Percentiles rank a stretch among this genome's conserved stretches.
phyloP scores from a whole-genome alignment of 495 filamentous ascomycete species.

The Aspergillus carlsbadensis region DNA sequence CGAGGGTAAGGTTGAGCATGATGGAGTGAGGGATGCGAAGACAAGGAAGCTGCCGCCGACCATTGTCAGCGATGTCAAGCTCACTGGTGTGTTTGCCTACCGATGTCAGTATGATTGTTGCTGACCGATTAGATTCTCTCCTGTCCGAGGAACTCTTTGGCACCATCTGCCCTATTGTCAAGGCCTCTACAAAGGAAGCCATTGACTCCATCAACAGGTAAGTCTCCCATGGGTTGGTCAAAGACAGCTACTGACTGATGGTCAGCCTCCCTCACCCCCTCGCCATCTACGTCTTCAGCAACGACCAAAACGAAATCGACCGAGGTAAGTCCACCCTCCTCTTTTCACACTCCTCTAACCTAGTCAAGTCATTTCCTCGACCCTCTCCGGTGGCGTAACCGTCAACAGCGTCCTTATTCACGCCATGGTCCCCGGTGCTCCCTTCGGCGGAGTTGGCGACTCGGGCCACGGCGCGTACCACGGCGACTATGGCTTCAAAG shows the following conservation, averaged over 20 bases:
- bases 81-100: not conserved
- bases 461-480: constrained; percentile 15
- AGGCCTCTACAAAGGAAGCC: constrained; percentile 7
- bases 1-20: constrained; percentile 71
- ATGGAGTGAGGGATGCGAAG: constrained; percentile 64
- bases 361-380: constrained; percentile 8
- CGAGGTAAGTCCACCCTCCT: not conserved
- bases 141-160: constrained; percentile 81
- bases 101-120: constrained; percentile 31
- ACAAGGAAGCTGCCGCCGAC: constrained; percentile 59
- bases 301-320: constrained; percentile 8
- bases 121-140: constrained; percentile 53
- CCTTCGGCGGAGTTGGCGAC: constrained; percentile 18
- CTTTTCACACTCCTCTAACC: not conserved
- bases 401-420: constrained; percentile 14
- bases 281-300: constrained; percentile 11
- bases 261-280: constrained; percentile 2
- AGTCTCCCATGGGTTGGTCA: too few species aligned
- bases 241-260: not conserved
- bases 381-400: constrained; percentile 14
- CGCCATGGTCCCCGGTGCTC: constrained; percentile 7
- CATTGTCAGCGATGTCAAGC: constrained; percentile 62
- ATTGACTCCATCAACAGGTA: constrained; percentile 20
- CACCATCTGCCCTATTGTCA: constrained; percentile 71
- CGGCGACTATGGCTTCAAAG: constrained; percentile 39